These are phyloP conservation scores for Leptosphaerulina australis DNA, from an alignment of 2,329 filamentous ascomycete genomes.

Conservation along the genomic window DNA sequence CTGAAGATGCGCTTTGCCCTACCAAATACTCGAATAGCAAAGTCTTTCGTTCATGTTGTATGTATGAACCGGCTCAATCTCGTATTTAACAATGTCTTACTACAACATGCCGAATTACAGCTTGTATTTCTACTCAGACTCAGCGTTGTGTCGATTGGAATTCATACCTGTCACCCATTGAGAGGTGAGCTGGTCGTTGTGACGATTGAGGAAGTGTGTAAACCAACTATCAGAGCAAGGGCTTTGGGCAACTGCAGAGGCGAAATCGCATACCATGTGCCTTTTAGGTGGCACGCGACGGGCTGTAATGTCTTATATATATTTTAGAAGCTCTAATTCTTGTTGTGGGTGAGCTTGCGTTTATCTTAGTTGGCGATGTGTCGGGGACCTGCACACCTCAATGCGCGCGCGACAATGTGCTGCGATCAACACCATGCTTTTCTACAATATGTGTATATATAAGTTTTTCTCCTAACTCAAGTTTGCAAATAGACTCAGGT, in stretches of 20 bases:
- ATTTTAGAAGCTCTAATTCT: conserved; percentile 23
- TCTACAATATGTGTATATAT: neutral
- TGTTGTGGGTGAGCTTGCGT: conserved; percentile 5
- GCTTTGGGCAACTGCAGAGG: conserved; percentile 17
- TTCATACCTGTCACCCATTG: conserved; percentile 25
- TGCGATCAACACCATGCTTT: neutral
- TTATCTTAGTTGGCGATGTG: no score
- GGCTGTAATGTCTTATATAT: conserved; percentile 22
- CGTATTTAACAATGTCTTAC: neutral
- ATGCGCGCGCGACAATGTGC: no score
- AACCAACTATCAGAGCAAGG: conserved; percentile 21
- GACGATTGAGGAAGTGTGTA: no score
- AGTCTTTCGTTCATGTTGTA: no score
- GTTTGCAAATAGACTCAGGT: neutral
- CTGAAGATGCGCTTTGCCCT: conserved; percentile 12
- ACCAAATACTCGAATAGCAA: neutral
- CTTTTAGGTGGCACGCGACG: conserved; percentile 21
- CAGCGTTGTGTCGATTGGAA: conserved; percentile 22
- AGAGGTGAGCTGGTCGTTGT: conserved; percentile 17
- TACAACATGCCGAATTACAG: neutral
- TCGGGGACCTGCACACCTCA: no score
- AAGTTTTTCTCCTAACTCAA: neutral
- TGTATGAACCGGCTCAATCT: neutral
- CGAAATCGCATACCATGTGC: conserved; percentile 13
- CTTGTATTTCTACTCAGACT: conserved; percentile 10